A percentile compares a stretch with the other conserved stretches of the same genome.
phyloP scores from a whole-genome alignment of 2,329 filamentous ascomycete species.

The Plectosphaerella plurivora region DNA sequence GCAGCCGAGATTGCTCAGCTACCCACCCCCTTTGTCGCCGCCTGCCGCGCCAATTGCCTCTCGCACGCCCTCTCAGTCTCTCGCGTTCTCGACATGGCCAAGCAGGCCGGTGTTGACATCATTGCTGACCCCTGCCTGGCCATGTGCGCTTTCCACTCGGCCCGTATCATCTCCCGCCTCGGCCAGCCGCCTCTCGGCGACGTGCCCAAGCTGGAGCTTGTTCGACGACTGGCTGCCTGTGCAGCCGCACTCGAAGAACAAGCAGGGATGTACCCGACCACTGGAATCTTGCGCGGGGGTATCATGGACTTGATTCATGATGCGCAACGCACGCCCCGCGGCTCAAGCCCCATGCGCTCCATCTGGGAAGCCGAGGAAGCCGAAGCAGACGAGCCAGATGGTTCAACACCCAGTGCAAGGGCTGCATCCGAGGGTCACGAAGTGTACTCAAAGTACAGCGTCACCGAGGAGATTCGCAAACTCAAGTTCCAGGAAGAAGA shows the following conservation, averaged over 20 bases:
- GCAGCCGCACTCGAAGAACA: conserved; percentile 3
- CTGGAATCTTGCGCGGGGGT: conserved; percentile 3
- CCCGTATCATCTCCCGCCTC: conserved; percentile 7
- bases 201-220: background rate
- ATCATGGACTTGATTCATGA: conserved; percentile 8
- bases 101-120: conserved; percentile 4
- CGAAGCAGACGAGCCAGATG: background rate
- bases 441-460: conserved; percentile 9
- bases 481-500: conserved; percentile 6
- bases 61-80: conserved; percentile 7
- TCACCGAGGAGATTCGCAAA: conserved; percentile 9
- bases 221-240: conserved; percentile 4
- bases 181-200: conserved; percentile 3
- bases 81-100: conserved; percentile 3
- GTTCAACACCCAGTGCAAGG: background rate
- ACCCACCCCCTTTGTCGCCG: background rate
- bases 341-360: conserved; percentile 3
- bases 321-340: conserved; percentile 2
- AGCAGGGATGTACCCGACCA: conserved; percentile 6
- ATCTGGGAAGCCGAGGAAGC: conserved; percentile 5
- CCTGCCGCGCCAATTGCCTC: conserved; percentile 6
- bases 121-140: conserved; percentile 7
- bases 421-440: background rate
- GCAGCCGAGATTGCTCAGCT: conserved; percentile 1
- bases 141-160: conserved; percentile 10